These are phyloP conservation scores for Mycena indigotica DNA, from an alignment of 768 basidiomycete species.

Conservation along the genomic window DNA sequence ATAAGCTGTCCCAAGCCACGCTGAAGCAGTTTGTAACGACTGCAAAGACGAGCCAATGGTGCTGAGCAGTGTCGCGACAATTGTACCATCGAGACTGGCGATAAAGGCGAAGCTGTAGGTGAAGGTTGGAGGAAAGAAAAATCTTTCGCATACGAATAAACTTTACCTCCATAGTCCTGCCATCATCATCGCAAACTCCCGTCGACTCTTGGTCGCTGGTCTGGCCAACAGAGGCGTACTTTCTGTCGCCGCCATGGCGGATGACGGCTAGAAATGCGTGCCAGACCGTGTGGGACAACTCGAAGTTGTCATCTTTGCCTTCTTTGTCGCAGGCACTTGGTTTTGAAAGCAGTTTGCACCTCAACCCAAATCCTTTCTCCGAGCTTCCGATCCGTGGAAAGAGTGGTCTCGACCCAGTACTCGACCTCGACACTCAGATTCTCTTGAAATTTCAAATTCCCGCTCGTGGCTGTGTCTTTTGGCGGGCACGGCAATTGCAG, in stretches of 20 bases:
- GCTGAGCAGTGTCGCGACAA: slow-evolving; percentile 63
- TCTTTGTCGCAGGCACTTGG: too few species aligned
- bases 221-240: slow-evolving; percentile 14
- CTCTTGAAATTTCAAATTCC: too few species aligned
- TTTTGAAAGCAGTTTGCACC: too few species aligned
- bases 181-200: slow-evolving; percentile 17
- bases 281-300: not conserved
- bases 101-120: slow-evolving; percentile 12
- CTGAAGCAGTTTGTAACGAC: slow-evolving; percentile 54
- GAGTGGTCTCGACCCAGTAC: too few species aligned
- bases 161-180: slow-evolving; percentile 17
- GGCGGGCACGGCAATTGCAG: too few species aligned
- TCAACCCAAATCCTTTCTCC: too few species aligned
- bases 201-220: not conserved
- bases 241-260: slow-evolving; percentile 12
- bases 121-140: not conserved
- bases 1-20: slow-evolving; percentile 70
- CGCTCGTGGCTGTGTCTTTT: too few species aligned
- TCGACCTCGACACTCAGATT: too few species aligned
- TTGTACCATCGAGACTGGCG: slow-evolving; percentile 41
- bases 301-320: not conserved
- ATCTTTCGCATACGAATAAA: too few species aligned
- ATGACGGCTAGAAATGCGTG: not conserved
- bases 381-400: too few species aligned
- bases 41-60: slow-evolving; percentile 64